Evolutionary conservation across 2,329 filamentous ascomycete species (phyloP), one percentile per base, ranked within the genome.

Genomic region (Tolypocladium ovalisporum): DNA sequence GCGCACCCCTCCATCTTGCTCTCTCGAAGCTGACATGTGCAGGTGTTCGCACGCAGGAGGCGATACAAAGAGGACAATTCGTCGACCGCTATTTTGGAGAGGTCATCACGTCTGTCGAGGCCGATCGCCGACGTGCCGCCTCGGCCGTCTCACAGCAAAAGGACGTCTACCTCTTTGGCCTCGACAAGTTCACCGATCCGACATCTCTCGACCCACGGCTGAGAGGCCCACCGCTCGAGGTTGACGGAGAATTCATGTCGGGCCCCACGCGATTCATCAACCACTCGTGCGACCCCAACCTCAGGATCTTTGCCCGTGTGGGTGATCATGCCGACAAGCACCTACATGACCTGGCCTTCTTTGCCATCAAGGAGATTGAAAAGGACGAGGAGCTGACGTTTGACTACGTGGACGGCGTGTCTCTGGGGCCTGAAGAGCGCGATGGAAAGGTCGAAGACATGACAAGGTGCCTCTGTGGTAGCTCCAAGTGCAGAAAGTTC

Each of bases 221-320:
- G 0, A 75, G 77, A 4, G 79, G 78, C 0, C 73, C 79, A 7
- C 77, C 83, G 19, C 71, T 87, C 4, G 83, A 85, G 61, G 79
- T 85, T 0, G 84, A 86, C 57, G 90, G 90, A 13, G 86, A 92
- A 68, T 88, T 87, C 68, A 84, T 86, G 76, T 88, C 89, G 1
- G 88, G 88, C 0, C 87, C 88, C 0, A 89, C 88, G 0, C 81
- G 89, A 3, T 94, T 93, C 70, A 88, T 93, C 68, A 94, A 94
- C 64, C 89, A 94, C 68, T 88, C 83, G 2, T 93, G 89, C 68
- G 82, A 89, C 5, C 89, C 89, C 0, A 93, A 92, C 65, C 79
- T 90, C 66, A 79, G 87, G 17, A 89, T 91, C 59, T 93, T 92
- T 70, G 88, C 87, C 0, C 83, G 90, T 1, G 87, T 89, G 1